Evolutionary conservation across 176 grass and related monocot species (phyloP).

Genomic region (Coix lacrymajobi): DNA sequence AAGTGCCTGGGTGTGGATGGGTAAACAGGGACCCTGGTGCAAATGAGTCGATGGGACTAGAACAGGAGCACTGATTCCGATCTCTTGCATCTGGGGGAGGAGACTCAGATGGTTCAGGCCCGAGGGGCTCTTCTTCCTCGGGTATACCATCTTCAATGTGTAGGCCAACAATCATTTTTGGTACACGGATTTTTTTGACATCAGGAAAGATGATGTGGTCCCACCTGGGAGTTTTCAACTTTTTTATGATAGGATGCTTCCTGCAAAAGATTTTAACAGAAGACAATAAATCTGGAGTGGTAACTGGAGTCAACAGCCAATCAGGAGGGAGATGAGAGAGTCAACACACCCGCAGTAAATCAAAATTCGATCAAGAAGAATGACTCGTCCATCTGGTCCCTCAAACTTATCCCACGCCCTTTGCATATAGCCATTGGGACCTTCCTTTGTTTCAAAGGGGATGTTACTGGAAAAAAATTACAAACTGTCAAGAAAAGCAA

Average conservation of each 20-base stretch:
- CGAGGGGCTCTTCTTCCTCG: background rate
- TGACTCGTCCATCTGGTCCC: background rate
- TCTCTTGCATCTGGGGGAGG: background rate
- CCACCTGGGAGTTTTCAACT: constrained; percentile 44
- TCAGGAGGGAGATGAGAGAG: background rate
- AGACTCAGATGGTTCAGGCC: background rate
- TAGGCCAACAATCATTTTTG: background rate
- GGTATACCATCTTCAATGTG: background rate
- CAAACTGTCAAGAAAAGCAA: background rate
- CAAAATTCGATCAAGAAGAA: constrained; percentile 48
- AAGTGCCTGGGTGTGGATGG: constrained; percentile 25
- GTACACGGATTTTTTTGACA: background rate
- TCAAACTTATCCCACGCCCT: constrained; percentile 50
- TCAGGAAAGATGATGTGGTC: constrained; percentile 71
- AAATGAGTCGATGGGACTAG: constrained; percentile 22
- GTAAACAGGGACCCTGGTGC: constrained; percentile 26
- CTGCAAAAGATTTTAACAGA: constrained; percentile 33
- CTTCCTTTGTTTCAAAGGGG: background rate
- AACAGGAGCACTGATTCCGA: background rate
- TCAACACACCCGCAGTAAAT: constrained; percentile 75
- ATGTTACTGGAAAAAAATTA: background rate
- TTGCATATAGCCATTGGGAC: background rate
- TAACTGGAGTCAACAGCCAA: background rate
- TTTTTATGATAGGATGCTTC: constrained; percentile 46
- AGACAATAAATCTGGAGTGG: background rate